Evolutionary conservation across 1,284 basidiomycete genomes (phyloP), one percentile per base, ranked within the genome.

Genomic region (Rhodofomes roseus): DNA sequence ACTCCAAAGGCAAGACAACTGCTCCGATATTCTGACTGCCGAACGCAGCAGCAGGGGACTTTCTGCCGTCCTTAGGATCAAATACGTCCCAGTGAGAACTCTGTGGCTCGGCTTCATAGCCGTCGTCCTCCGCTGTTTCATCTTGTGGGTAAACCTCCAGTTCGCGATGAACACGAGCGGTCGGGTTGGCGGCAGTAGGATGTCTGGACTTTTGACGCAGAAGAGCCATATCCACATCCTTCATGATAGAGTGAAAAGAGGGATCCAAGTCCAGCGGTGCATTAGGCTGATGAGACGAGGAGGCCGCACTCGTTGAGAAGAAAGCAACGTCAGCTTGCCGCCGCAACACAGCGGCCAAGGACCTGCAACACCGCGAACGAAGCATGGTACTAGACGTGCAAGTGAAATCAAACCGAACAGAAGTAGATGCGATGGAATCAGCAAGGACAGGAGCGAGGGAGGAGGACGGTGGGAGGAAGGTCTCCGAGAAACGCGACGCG

Each of bases 11-110:
- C 11, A 96, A 68, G 9, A 87, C 76, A 12, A 93, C 82, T 57
- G 85, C 76, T 8, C 91, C 90, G 55, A 93, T 80, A 31, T 79
- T 74, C 62, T 86, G 81, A 64, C 88, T 89, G 18, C 93, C 93
- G 71, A 92, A 89, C 14, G 79, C 73, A 22, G 92, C 90, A 29
- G 93, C 92, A 54, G 93, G 91, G 23, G 91, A 93, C 68, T 90
- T 89, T 59, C 90, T 76, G 48, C 81, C 76, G 55, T 79, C 77
- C 56, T 74, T 70, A 14, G 65, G 68, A 36, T 74, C 72, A 20
- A 73, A 70, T 6, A 73, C 73, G 20, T 71, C 70, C 52, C 69
- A 71, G 22, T 71, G 60, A 48, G 46, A 25, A 57, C 52, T 25
- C 56, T 65, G 57, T 65, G 60, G 14, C 63, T 71, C 72, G 40